Conservation (phyloP, 139 green algal genomes). For the Micractinium conductrix region DNA sequence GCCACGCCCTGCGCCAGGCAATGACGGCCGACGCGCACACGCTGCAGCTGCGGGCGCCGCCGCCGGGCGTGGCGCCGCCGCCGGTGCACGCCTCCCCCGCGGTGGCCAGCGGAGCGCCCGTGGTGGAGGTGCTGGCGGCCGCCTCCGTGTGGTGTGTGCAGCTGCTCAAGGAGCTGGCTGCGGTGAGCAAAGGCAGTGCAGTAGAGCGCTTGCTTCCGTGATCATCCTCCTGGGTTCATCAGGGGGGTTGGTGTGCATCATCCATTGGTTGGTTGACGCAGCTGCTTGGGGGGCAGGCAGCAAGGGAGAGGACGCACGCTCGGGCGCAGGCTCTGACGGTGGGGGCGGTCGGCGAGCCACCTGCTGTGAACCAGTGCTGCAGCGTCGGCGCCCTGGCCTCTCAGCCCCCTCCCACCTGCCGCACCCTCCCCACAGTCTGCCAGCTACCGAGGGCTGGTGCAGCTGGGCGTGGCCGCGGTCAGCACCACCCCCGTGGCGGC, state of each 20-base stretch:
- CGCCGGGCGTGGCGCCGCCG: slow-evolving; percentile 60
- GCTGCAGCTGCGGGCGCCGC: slow-evolving; percentile 83
- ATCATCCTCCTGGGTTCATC: no score
- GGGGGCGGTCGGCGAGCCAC: no score
- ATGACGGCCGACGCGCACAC: slow-evolving; percentile 77
- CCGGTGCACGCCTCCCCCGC: slow-evolving; percentile 35
- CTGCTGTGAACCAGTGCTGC: no score
- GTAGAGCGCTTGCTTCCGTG: no score
- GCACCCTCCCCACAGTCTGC: no score
- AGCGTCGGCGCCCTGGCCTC: no score
- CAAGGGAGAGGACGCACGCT: no score
- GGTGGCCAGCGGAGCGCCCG: slow-evolving; percentile 62
- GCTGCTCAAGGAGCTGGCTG: slow-evolving; percentile 72
- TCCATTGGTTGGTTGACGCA: no score
- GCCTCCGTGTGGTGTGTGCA: slow-evolving; percentile 86
- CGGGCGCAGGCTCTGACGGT: no score
- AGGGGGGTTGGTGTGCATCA: no score
- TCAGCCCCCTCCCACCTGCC: no score
- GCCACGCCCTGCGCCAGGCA: slow-evolving; percentile 78
- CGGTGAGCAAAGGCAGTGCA: slow-evolving; percentile 51
- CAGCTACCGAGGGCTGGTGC: slow-evolving; percentile 68
- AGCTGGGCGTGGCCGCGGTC: slow-evolving; percentile 75
- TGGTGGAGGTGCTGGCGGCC: slow-evolving; percentile 74
- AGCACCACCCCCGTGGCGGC: slow-evolving; percentile 50
- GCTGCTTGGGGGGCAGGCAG: no score